phyloP scores from a whole-genome alignment of 208 protist species.

The Trypanosoma lewisi region DNA sequence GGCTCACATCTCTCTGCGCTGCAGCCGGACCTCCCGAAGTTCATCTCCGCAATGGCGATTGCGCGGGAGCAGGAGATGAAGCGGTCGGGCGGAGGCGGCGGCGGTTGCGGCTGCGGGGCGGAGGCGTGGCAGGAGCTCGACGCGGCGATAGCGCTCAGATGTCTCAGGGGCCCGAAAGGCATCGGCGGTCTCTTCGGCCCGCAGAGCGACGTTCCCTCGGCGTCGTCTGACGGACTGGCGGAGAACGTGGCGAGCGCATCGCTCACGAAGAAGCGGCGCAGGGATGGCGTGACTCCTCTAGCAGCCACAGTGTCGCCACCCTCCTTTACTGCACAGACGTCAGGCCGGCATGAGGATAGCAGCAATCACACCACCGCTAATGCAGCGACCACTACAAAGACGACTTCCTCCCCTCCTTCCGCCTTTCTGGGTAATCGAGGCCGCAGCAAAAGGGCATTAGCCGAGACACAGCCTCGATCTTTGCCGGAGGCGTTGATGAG shows the following conservation, averaged over 20 bases:
- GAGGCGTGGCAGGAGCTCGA: not conserved
- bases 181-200: too few species aligned
- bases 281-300: conserved; percentile 9
- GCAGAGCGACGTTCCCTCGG: too few species aligned
- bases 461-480: not conserved
- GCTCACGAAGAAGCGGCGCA: conserved; percentile 13
- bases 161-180: too few species aligned
- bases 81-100: not conserved
- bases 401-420: too few species aligned
- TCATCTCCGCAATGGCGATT: conserved; percentile 8
- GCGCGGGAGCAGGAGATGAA: not conserved
- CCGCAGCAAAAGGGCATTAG: not conserved
- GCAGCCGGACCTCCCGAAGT: not conserved
- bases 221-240: not conserved
- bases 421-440: not conserved
- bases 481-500: conserved; percentile 5
- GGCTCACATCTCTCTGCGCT: conserved; percentile 1
- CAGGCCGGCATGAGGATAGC: conserved; percentile 2
- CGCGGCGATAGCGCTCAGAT: not conserved
- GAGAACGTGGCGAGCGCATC: not conserved
- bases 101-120: not conserved
- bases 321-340: not conserved
- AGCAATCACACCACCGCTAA: too few species aligned
- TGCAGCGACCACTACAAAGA: too few species aligned
- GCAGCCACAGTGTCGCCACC: not conserved